Percentiles rank a stretch among this genome's conserved stretches.
Evolutionary conservation across 306 rosid genomes (phyloP).

Genomic region (Medicago arabica): DNA sequence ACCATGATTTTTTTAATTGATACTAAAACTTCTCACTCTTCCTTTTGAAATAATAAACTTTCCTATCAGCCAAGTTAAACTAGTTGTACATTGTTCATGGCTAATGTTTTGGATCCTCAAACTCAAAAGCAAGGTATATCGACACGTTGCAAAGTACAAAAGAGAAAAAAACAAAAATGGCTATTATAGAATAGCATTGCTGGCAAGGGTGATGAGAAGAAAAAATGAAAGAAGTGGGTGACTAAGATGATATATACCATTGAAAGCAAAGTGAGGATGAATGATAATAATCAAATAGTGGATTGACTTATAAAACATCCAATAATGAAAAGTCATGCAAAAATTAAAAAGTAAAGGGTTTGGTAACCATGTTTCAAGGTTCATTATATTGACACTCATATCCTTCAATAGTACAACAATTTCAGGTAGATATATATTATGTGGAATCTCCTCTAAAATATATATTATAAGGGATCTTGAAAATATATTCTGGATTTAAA

Average conservation of each 20-base stretch:
- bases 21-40: no score
- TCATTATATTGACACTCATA: no score
- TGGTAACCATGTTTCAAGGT: conserved; percentile 30
- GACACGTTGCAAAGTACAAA: conserved; percentile 45
- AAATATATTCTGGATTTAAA: no score
- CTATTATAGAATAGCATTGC: conserved; percentile 42
- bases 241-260: conserved; percentile 45
- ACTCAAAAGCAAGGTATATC: background rate
- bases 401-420: no score
- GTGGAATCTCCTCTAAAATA: no score
- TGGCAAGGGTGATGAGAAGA: conserved; percentile 42
- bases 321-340: conserved; percentile 55
- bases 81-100: no score
- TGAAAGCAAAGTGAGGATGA: conserved; percentile 45
- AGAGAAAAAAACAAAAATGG: conserved; percentile 36
- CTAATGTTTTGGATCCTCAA: no score
- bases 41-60: no score
- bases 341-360: conserved; percentile 41
- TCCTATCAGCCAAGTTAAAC: no score
- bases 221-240: conserved; percentile 52
- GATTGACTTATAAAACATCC: conserved; percentile 54
- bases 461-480: no score
- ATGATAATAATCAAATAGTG: conserved; percentile 56
- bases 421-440: no score
- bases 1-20: no score